Percentiles rank a stretch among this genome's conserved stretches.
Conservation (phyloP, 352 stramenopile genomes). For the Globisporangium echinulatum region DNA sequence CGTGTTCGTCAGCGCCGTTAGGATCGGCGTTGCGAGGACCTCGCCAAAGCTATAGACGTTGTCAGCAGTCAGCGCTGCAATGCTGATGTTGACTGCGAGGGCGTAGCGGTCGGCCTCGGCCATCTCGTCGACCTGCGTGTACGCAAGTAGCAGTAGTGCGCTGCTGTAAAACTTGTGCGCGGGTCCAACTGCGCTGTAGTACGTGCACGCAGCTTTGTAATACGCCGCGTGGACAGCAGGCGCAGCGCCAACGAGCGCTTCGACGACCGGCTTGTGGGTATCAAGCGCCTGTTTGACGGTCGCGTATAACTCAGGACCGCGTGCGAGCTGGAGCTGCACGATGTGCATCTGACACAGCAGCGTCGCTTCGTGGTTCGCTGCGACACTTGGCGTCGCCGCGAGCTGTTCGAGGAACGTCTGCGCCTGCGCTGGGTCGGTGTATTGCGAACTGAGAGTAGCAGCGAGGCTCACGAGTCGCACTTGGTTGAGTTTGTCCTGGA, state of each 20-base stretch:
- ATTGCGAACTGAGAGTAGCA: conserved; percentile 81
- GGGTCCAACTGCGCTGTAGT: conserved; percentile 88
- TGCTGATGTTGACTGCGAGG: conserved; percentile 91
- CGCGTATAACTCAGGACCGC: conserved; percentile 38
- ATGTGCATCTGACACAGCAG: conserved; percentile 80
- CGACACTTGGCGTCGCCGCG: conserved; percentile 43
- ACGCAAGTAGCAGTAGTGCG: conserved; percentile 94
- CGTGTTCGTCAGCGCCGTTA: conserved; percentile 86
- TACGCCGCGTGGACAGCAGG: conserved; percentile 92
- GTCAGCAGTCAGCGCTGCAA: conserved; percentile 95
- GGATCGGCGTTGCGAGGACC: conserved; percentile 93
- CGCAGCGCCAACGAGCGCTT: conserved; percentile 79
- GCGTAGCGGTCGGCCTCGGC: conserved; percentile 70
- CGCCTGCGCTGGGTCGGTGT: conserved; percentile 49
- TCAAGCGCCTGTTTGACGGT: conserved; percentile 66
- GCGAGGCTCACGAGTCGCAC: conserved; percentile 91
- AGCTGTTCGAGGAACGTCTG: conserved; percentile 73
- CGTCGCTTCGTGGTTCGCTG: conserved; percentile 56
- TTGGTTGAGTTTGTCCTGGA: conserved; percentile 96
- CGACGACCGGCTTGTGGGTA: conserved; percentile 68
- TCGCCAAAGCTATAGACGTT: conserved; percentile 98
- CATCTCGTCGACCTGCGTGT: conserved; percentile 92
- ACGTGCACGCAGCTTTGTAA: conserved; percentile 89
- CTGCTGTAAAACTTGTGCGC: conserved; percentile 96
- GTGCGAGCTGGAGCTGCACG: conserved; percentile 62